phyloP scores from a whole-genome alignment of 257 asterid genomes.

The Solanum tarijense region DNA sequence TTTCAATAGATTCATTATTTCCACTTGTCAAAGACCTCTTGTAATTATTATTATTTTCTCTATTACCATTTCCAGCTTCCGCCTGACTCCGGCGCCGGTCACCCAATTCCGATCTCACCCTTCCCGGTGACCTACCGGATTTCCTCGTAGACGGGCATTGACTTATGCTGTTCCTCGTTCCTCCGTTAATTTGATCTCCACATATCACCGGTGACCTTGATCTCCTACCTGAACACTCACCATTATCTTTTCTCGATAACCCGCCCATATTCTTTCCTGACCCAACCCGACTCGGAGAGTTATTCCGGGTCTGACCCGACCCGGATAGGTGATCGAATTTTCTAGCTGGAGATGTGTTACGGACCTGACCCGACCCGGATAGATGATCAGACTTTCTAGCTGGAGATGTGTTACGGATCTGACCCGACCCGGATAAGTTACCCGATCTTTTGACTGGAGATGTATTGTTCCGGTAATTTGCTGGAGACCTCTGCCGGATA shows the following conservation, averaged over 20 bases:
- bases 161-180: constrained; percentile 16
- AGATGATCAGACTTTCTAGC: constrained; percentile 31
- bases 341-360: constrained; percentile 8
- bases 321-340: constrained; percentile 33
- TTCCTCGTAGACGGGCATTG: constrained; percentile 32
- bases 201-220: constrained; percentile 52
- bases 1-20: constrained; percentile 55
- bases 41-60: neutral
- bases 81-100: constrained; percentile 31
- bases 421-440: neutral
- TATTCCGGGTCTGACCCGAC: constrained; percentile 32
- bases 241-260: constrained; percentile 23
- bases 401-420: neutral
- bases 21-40: constrained; percentile 35
- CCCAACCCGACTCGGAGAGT: constrained; percentile 30
- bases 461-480: constrained; percentile 27
- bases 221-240: constrained; percentile 47
- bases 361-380: constrained; percentile 12
- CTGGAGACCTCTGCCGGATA: constrained; percentile 40
- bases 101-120: constrained; percentile 39
- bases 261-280: constrained; percentile 10
- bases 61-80: neutral
- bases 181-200: constrained; percentile 6
- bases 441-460: neutral
- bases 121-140: constrained; percentile 47